These are phyloP conservation scores for Penicillium brasilianum DNA, from an alignment of 2,329 filamentous ascomycete genomes.

Conservation along the genomic window DNA sequence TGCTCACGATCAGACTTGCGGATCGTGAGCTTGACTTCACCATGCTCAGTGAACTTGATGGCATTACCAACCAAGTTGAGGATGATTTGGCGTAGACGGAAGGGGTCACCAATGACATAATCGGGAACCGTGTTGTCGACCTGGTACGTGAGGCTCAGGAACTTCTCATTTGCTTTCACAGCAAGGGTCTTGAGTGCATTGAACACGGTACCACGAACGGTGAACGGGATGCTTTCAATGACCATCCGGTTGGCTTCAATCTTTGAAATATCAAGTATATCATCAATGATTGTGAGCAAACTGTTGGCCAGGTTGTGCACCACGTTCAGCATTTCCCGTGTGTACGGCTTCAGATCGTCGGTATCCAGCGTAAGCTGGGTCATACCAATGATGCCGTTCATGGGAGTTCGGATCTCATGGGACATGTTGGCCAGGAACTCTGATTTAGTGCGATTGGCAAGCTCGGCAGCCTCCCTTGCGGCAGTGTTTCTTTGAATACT, in stretches of 20 bases:
- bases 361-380: slow-evolving; percentile 95
- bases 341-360: slow-evolving; percentile 90
- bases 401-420: slow-evolving; percentile 95
- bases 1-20: slow-evolving; percentile 69
- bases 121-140: slow-evolving; percentile 93
- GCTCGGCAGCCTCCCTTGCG: slow-evolving; percentile 90
- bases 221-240: slow-evolving; percentile 97
- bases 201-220: slow-evolving; percentile 90
- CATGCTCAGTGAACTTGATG: slow-evolving; percentile 98
- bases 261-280: slow-evolving; percentile 71
- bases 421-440: slow-evolving; percentile 99
- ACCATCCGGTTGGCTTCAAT: slow-evolving; percentile 97
- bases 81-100: slow-evolving; percentile 94
- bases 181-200: slow-evolving; percentile 95
- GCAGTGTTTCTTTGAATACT: slow-evolving; percentile 97
- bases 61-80: slow-evolving; percentile 97
- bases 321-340: slow-evolving; percentile 97
- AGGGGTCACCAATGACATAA: slow-evolving; percentile 94
- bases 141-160: slow-evolving; percentile 87
- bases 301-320: slow-evolving; percentile 97
- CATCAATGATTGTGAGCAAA: slow-evolving; percentile 93
- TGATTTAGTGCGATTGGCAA: slow-evolving; percentile 97
- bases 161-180: slow-evolving; percentile 97
- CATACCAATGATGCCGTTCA: slow-evolving; percentile 99
- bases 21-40: slow-evolving; percentile 94